phyloP scores from a whole-genome alignment of 2,329 filamentous ascomycete genomes.

The Mariannaea elegans region DNA sequence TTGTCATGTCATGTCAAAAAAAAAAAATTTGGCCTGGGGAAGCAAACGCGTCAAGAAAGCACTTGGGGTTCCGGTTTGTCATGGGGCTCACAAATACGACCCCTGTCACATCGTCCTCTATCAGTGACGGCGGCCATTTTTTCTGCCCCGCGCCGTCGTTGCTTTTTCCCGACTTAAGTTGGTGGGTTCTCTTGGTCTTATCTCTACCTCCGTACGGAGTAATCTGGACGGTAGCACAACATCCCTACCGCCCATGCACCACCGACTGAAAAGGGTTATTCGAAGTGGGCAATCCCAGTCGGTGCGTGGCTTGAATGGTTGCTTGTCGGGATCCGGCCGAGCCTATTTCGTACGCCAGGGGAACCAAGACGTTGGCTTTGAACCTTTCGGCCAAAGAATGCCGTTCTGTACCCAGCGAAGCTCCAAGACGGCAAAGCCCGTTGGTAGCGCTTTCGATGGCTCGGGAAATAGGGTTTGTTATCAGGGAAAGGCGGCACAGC shows the following conservation, averaged over 20 bases:
- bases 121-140: not conserved
- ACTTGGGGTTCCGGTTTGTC: conserved; percentile 23
- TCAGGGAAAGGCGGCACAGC: not conserved
- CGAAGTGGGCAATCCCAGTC: too few species aligned
- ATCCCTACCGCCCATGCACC: too few species aligned
- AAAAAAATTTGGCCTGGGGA: not conserved
- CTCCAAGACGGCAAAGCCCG: too few species aligned
- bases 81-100: conserved; percentile 21
- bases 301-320: not conserved
- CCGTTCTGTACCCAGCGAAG: too few species aligned
- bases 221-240: too few species aligned
- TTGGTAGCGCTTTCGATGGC: too few species aligned
- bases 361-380: not conserved
- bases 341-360: not conserved
- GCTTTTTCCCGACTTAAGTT: not conserved
- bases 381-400: not conserved
- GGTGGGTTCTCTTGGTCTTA: not conserved
- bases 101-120: not conserved
- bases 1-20: not conserved
- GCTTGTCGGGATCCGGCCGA: conserved; percentile 3
- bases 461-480: too few species aligned
- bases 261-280: too few species aligned
- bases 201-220: too few species aligned
- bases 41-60: too few species aligned
- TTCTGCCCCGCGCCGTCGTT: not conserved